These are phyloP conservation scores for Ceraceosorus guamensis DNA, from an alignment of 1,284 basidiomycete genomes.

Conservation along the genomic window DNA sequence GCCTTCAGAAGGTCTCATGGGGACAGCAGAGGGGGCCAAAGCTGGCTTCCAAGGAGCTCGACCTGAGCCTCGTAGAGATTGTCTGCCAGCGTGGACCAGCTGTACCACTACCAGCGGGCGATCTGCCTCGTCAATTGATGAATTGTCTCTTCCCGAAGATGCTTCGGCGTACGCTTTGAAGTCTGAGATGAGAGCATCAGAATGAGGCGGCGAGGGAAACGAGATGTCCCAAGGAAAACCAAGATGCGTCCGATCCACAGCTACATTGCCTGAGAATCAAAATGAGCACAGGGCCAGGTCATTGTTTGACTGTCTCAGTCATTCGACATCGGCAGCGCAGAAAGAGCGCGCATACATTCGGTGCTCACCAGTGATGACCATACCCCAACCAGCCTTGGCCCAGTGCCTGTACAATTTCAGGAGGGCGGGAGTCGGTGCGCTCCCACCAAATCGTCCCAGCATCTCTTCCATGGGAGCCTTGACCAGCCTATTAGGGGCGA, in stretches of 20 bases:
- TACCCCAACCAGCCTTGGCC: constrained; percentile 73
- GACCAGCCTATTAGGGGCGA: too few relatives aligned
- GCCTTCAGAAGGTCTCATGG: constrained; percentile 51
- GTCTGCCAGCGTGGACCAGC: constrained; percentile 76
- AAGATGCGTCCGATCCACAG: constrained; percentile 65
- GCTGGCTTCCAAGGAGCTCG: constrained; percentile 59
- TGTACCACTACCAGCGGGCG: constrained; percentile 59
- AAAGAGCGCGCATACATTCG: too few relatives aligned
- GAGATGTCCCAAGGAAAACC: constrained; percentile 66
- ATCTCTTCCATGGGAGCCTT: constrained; percentile 43
- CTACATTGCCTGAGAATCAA: constrained; percentile 61
- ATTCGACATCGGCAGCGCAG: too few relatives aligned
- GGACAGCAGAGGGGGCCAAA: constrained; percentile 65
- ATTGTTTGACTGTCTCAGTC: constrained; percentile 3
- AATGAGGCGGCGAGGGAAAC: constrained; percentile 9
- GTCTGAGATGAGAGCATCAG: constrained; percentile 49
- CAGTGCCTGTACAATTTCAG: constrained; percentile 67
- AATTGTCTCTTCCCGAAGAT: constrained; percentile 52
- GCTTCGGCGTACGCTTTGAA: constrained; percentile 56
- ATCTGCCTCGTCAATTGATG: constrained; percentile 5
- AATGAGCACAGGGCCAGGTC: not conserved
- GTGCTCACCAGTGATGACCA: constrained; percentile 65
- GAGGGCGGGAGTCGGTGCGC: constrained; percentile 52
- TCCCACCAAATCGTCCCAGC: constrained; percentile 31
- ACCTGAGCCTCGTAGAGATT: constrained; percentile 68